Evolutionary conservation across 331 rosid genomes (phyloP), one percentile per base, ranked within the genome.

Genomic region (Arachis monticola): DNA sequence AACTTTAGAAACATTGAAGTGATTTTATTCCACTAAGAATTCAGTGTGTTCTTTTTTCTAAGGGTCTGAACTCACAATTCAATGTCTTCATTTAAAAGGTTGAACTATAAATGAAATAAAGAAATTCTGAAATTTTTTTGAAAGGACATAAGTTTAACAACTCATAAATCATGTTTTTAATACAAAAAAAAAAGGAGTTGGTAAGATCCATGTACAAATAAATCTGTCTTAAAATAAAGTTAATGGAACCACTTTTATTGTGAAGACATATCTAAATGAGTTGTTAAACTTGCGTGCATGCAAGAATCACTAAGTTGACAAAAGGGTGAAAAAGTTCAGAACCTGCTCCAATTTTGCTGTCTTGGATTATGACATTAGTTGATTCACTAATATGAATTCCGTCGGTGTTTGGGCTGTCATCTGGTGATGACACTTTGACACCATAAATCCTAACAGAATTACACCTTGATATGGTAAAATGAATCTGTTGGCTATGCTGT

Each of bases 341-440:
- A 95, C 99, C 99, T 95, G 99, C 89, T 81, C 90, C 95, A 69
- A 95, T 92, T 79, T 85, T 88, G 90, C 91, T 71, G 84, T 95
- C 89, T 74, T 95, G 91, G 72, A 95, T 73, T 60, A 89, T 32
- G 44, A 95, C 96, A 81, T 95, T 87, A 40, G 97, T 92, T 61
- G 99, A 95, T 86, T 88, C 86, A 53, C 87, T 92, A 50, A 95
- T 87, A 74, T 95, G 99, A 79, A 95, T 95, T 79, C 99, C 99
- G 9, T 95, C 99, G 1, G 99, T 95, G 83, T 95, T 95, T 47
- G 99, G 99, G 82, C 98, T 95, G 56, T 95, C 99, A 77, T 81
- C 92, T 7, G 97, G 99, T 73, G 97, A 50, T 2, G 96, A 82
- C 50, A 95, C 90, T 83, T 83, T 74, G 12, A 95, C 90, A 47